These are phyloP conservation scores for Tremella yokohamensis DNA, from an alignment of 768 basidiomycete species.

Conservation along the genomic window DNA sequence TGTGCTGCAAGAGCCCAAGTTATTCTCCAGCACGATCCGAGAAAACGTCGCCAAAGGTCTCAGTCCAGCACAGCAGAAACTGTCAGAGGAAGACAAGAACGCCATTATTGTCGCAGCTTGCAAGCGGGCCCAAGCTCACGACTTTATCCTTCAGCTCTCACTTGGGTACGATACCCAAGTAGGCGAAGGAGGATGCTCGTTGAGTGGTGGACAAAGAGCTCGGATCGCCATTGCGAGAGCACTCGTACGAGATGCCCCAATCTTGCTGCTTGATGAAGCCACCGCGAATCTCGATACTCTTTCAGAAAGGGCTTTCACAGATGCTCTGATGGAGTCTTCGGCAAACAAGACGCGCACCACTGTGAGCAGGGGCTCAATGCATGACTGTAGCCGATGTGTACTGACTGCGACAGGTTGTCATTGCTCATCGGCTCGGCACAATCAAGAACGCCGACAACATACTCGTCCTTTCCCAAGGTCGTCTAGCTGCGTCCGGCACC, in stretches of 20 bases:
- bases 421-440: neutral
- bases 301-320: neutral
- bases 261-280: neutral
- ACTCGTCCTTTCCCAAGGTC: neutral
- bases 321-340: neutral
- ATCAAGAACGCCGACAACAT: conserved; percentile 1
- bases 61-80: too few relatives aligned
- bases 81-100: neutral
- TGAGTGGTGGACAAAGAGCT: neutral
- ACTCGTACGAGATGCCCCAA: neutral
- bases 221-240: conserved; percentile 3
- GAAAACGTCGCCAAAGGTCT: too few relatives aligned
- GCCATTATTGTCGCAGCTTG: neutral
- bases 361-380: neutral
- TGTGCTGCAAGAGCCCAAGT: neutral
- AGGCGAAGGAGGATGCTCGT: neutral
- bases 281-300: neutral
- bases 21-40: neutral
- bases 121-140: neutral
- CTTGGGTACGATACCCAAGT: neutral
- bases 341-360: too few relatives aligned
- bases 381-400: neutral
- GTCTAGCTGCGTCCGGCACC: neutral
- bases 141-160: neutral
- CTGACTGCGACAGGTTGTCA: neutral